A percentile compares a stretch with the other conserved stretches of the same genome.
These are phyloP conservation scores for Chondrus crispus DNA, from an alignment of 23 red algal species.

Conservation along the genomic window DNA sequence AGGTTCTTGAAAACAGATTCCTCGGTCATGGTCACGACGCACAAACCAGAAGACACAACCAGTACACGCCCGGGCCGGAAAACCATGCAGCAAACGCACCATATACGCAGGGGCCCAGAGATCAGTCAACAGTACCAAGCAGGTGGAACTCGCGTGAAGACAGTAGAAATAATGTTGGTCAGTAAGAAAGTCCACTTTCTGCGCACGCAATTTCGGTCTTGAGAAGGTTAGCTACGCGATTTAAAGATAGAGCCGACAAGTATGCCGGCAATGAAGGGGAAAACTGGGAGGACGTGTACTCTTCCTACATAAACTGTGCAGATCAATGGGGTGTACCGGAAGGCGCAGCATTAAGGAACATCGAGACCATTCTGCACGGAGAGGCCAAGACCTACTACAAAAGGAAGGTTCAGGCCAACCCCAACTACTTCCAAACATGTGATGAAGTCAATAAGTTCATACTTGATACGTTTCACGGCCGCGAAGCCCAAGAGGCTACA, in stretches of 20 bases:
- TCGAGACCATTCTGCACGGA: background rate
- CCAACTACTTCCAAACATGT: background rate
- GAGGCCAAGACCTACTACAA: background rate
- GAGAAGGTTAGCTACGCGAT: background rate
- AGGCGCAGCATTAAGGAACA: background rate
- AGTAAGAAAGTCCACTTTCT: no score
- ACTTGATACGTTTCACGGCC: background rate
- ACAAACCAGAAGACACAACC: no score
- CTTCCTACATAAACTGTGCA: background rate
- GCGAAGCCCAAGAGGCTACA: background rate
- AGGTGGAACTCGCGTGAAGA: no score
- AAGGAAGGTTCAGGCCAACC: background rate
- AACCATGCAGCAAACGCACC: no score
- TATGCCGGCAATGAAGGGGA: background rate
- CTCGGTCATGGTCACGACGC: no score
- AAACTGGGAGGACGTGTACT: background rate
- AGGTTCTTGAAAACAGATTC: no score
- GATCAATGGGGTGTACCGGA: background rate
- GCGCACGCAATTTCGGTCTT: background rate
- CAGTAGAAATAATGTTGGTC: no score
- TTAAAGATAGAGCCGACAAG: background rate
- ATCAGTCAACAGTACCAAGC: no score
- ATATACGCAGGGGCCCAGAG: no score
- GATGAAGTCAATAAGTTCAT: background rate
- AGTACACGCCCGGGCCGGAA: no score